Conservation (phyloP, 108 stramenopile genomes). For the Chaetoceros muelleri region DNA sequence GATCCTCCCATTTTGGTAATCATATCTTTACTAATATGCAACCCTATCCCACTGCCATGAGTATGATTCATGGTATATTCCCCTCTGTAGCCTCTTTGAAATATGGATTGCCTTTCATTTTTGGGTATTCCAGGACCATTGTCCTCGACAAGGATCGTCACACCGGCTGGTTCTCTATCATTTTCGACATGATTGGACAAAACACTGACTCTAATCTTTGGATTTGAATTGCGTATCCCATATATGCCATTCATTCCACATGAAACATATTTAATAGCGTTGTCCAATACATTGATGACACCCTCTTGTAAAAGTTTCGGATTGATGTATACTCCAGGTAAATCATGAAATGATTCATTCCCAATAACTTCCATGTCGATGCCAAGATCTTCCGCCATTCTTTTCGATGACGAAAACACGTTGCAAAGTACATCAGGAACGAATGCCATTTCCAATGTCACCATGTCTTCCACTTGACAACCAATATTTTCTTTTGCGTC, state of each 20-base stretch:
- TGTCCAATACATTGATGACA: slow-evolving; percentile 66
- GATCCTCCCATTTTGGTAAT: slow-evolving; percentile 61
- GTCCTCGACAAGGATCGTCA: slow-evolving; percentile 67
- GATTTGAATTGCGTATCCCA: slow-evolving; percentile 16
- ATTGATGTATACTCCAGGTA: slow-evolving; percentile 56
- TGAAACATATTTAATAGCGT: slow-evolving; percentile 74
- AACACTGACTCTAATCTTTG: slow-evolving; percentile 43
- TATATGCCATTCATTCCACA: slow-evolving; percentile 18
- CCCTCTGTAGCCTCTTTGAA: slow-evolving; percentile 65
- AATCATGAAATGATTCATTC: slow-evolving; percentile 34
- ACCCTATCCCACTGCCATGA: slow-evolving; percentile 57
- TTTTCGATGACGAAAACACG: slow-evolving; percentile 41
- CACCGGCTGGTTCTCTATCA: slow-evolving; percentile 30
- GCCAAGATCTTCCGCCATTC: slow-evolving; percentile 48
- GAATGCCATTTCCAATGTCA: slow-evolving; percentile 54
- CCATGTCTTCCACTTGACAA: background rate
- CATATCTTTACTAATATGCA: slow-evolving; percentile 45
- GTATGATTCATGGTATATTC: slow-evolving; percentile 20
- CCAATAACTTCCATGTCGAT: slow-evolving; percentile 53
- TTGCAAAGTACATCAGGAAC: slow-evolving; percentile 59
- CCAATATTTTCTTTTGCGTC: background rate
- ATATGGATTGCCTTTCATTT: slow-evolving; percentile 29
- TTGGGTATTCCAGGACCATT: slow-evolving; percentile 71
- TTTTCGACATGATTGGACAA: slow-evolving; percentile 33
- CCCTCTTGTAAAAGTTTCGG: slow-evolving; percentile 62